Conservation (phyloP, 1,139 yeast genomes). For the Sugiyamaella sp. region DNA sequence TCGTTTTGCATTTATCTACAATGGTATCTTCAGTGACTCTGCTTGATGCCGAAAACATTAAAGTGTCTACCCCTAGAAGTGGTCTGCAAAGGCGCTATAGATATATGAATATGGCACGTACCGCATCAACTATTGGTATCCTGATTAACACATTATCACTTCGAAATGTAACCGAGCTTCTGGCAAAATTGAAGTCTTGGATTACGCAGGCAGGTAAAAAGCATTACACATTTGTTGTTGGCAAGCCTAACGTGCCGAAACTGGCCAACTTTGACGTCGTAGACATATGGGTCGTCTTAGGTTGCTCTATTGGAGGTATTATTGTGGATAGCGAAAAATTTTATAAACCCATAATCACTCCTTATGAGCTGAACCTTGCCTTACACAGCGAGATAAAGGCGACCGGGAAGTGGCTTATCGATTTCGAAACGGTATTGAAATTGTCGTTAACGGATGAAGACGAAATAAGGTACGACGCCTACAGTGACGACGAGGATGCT, state of each 20-base stretch:
- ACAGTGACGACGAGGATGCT: constrained; percentile 52
- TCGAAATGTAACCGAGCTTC: constrained; percentile 64
- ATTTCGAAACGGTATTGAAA: constrained; percentile 58
- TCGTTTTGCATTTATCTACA: constrained; percentile 74
- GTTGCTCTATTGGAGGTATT: constrained; percentile 94
- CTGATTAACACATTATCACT: constrained; percentile 86
- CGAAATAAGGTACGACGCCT: constrained; percentile 36
- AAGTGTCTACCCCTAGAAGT: constrained; percentile 63
- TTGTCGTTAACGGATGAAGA: constrained; percentile 32
- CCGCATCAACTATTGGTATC: constrained; percentile 90
- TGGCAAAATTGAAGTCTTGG: constrained; percentile 61
- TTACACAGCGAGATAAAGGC: constrained; percentile 73
- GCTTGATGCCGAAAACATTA: constrained; percentile 28
- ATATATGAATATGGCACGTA: constrained; percentile 83
- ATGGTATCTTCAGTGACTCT: constrained; percentile 56
- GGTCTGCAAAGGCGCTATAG: constrained; percentile 75
- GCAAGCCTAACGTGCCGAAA: constrained; percentile 98
- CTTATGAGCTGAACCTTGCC: constrained; percentile 85
- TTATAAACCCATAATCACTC: constrained; percentile 89
- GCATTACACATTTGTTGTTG: constrained; percentile 91
- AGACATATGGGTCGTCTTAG: constrained; percentile 91
- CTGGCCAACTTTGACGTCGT: constrained; percentile 91
- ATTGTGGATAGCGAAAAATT: constrained; percentile 79
- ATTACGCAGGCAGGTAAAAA: constrained; percentile 82
- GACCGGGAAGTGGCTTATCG: constrained; percentile 94